phyloP scores from a whole-genome alignment of 352 stramenopile species.

The Pilasporangium apinafurcum region DNA sequence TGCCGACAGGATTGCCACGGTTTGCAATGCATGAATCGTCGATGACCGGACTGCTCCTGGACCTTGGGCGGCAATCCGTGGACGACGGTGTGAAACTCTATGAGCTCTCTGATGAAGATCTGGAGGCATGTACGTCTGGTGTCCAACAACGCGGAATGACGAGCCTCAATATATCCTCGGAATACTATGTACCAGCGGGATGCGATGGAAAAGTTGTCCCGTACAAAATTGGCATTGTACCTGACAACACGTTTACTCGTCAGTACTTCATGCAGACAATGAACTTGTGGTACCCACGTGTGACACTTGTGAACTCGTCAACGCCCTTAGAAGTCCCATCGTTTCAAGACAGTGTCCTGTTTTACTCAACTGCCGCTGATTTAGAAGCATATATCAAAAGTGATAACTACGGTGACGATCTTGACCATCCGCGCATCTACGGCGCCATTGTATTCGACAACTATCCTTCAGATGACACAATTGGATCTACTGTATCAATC shows the following conservation, averaged over 20 bases:
- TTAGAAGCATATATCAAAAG: constrained; percentile 46
- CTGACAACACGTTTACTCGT: constrained; percentile 53
- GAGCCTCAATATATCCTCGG: constrained; percentile 21
- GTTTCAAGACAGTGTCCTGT: constrained; percentile 48
- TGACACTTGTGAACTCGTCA: constrained; percentile 14
- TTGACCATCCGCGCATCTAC: constrained; percentile 49
- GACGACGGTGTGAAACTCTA: constrained; percentile 26
- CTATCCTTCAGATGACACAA: constrained; percentile 18
- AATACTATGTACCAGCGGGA: constrained; percentile 18
- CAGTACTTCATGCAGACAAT: constrained; percentile 66
- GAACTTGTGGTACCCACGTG: constrained; percentile 43
- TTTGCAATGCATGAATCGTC: constrained; percentile 47
- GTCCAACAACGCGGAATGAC: constrained; percentile 24
- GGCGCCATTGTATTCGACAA: constrained; percentile 58
- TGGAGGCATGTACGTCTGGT: constrained; percentile 17
- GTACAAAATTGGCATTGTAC: constrained; percentile 56
- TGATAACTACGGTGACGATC: constrained; percentile 35
- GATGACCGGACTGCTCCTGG: constrained; percentile 49
- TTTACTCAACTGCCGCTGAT: constrained; percentile 36
- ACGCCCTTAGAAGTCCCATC: constrained; percentile 31
- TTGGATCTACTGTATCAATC: constrained; percentile 35
- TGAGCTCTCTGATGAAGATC: constrained; percentile 23
- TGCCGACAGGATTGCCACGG: constrained; percentile 20
- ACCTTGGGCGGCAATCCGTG: constrained; percentile 35
- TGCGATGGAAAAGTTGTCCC: constrained; percentile 35